These are phyloP conservation scores for Zygosaccharomyces sapae DNA, from an alignment of 1,139 yeast species.

Conservation along the genomic window DNA sequence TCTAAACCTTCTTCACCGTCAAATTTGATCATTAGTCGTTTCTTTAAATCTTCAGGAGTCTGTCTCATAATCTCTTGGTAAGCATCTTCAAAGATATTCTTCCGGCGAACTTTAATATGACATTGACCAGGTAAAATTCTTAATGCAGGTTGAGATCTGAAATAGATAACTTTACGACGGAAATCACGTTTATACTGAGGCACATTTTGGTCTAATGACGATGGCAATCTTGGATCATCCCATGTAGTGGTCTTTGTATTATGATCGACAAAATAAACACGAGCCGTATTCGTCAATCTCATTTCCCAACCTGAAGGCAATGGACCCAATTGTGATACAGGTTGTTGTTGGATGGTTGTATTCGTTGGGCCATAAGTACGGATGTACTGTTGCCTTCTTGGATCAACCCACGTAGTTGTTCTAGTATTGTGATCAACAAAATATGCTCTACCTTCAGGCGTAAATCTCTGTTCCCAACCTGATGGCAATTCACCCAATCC, in stretches of 20 bases:
- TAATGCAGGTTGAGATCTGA: slow-evolving; percentile 96
- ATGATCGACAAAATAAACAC: slow-evolving; percentile 98
- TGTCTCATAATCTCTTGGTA: slow-evolving; percentile 98
- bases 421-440: slow-evolving; percentile 98
- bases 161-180: slow-evolving; percentile 92
- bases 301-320: slow-evolving; percentile 99
- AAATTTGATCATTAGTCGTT: slow-evolving; percentile 94
- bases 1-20: slow-evolving; percentile 99
- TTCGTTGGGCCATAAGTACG: slow-evolving; percentile 81
- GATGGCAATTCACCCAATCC: slow-evolving; percentile 96
- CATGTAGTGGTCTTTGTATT: slow-evolving; percentile 98
- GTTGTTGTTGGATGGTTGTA: slow-evolving; percentile 94
- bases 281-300: slow-evolving; percentile 97
- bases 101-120: slow-evolving; percentile 95
- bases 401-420: slow-evolving; percentile 99
- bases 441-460: slow-evolving; percentile 97
- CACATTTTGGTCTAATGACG: slow-evolving; percentile 93
- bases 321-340: slow-evolving; percentile 97
- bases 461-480: slow-evolving; percentile 98
- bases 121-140: slow-evolving; percentile 98
- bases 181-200: slow-evolving; percentile 99
- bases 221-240: slow-evolving; percentile 99
- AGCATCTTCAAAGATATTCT: slow-evolving; percentile 93
- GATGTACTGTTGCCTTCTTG: slow-evolving; percentile 96
- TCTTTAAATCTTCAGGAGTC: slow-evolving; percentile 95